These are phyloP conservation scores for Phallus indusiatus DNA, from an alignment of 768 basidiomycete species.

Conservation along the genomic window DNA sequence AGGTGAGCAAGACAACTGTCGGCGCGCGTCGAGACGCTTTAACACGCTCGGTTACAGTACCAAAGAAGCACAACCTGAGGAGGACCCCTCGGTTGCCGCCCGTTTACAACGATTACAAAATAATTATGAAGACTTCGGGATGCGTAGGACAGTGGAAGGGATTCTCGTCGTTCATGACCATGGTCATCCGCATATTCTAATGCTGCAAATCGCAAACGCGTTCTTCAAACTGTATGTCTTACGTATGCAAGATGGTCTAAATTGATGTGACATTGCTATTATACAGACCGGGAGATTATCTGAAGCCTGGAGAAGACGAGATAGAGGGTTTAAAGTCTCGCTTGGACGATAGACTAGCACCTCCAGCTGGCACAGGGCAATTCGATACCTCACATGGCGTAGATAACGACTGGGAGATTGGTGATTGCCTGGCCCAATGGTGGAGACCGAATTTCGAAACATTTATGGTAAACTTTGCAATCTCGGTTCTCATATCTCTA, in stretches of 20 bases:
- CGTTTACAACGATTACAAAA: conserved; percentile 89
- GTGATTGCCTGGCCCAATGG: conserved; percentile 96
- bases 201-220: conserved; percentile 97
- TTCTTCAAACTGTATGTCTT: conserved; percentile 93
- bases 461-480: conserved; percentile 63
- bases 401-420: conserved; percentile 92
- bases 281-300: conserved; percentile 95
- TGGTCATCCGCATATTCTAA: conserved; percentile 93
- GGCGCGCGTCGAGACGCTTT: background rate
- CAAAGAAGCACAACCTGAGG: conserved; percentile 94
- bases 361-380: conserved; percentile 60
- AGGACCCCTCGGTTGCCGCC: conserved; percentile 92
- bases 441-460: conserved; percentile 98
- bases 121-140: conserved; percentile 95
- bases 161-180: conserved; percentile 91
- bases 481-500: background rate
- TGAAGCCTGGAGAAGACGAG: conserved; percentile 94
- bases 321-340: conserved; percentile 82
- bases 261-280: background rate
- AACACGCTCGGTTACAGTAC: conserved; percentile 40
- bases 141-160: conserved; percentile 90
- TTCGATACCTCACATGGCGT: conserved; percentile 66
- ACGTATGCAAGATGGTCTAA: background rate
- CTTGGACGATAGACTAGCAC: conserved; percentile 82
- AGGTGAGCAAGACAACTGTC: conserved; percentile 37